A percentile compares a stretch with the other conserved stretches of the same genome.
phyloP scores from a whole-genome alignment of 495 filamentous ascomycete species.

The Neurospora sp. region DNA sequence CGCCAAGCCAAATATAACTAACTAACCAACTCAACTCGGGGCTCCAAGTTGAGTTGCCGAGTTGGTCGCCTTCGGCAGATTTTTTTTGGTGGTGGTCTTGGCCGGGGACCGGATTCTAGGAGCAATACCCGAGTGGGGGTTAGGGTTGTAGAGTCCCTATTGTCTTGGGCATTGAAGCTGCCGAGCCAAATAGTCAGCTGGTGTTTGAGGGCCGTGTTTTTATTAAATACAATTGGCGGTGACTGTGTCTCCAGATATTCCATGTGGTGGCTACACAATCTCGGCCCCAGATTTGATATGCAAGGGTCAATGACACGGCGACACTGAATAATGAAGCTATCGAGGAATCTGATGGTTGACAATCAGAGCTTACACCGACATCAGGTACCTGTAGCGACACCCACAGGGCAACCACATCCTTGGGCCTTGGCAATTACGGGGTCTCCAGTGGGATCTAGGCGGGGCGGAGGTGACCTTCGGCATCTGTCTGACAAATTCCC shows the following conservation, averaged over 20 bases:
- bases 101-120: no score
- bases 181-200: no score
- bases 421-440: slow-evolving; percentile 2
- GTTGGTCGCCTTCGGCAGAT: no score
- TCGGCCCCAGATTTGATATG: neutral
- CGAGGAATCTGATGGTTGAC: neutral
- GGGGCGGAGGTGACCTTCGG: slow-evolving; percentile 16
- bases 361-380: neutral
- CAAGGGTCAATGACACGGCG: neutral
- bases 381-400: neutral
- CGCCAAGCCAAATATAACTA: no score
- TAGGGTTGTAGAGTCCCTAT: no score
- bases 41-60: no score
- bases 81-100: no score
- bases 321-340: neutral
- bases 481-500: slow-evolving; percentile 3
- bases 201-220: no score
- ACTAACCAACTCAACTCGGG: no score
- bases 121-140: no score
- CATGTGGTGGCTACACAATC: neutral
- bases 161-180: no score
- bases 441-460: slow-evolving; percentile 10
- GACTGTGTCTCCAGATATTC: neutral
- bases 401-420: neutral
- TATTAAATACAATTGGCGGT: no score